A percentile compares a stretch with the other conserved stretches of the same genome.
Conservation (phyloP, 106 monocot species). For the Vanilla planifolia region DNA sequence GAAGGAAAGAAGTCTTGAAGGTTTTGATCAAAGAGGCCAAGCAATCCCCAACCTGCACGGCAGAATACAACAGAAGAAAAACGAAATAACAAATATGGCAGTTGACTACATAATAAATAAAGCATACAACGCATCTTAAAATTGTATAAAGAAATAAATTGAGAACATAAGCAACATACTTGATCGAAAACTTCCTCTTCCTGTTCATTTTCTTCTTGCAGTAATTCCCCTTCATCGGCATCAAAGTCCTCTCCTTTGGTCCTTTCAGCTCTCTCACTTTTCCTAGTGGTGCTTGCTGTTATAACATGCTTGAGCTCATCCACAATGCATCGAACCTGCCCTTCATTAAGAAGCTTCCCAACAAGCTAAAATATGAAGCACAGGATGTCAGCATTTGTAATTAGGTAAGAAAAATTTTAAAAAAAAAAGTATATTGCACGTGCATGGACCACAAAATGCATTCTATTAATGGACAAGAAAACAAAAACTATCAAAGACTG, state of each 20-base stretch:
- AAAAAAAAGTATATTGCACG: no score
- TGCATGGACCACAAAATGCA: no score
- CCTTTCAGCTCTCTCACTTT: conserved; percentile 50
- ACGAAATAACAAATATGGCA: no score
- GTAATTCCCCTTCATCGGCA: conserved; percentile 57
- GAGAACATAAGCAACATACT: neutral
- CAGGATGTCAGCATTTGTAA: neutral
- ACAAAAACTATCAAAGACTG: no score
- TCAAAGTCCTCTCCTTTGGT: conserved; percentile 53
- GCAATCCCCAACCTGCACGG: conserved; percentile 70
- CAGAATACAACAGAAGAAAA: neutral
- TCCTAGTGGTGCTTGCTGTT: conserved; percentile 50
- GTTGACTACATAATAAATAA: no score
- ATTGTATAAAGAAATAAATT: neutral
- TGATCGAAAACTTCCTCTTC: conserved; percentile 33
- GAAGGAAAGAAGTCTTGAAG: conserved; percentile 77
- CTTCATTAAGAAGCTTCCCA: conserved; percentile 47
- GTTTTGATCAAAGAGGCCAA: conserved; percentile 84
- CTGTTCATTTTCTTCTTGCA: conserved; percentile 64
- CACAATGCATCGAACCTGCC: conserved; percentile 50
- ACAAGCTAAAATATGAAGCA: conserved; percentile 27
- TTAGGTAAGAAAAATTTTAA: no score
- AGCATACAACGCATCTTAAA: no score
- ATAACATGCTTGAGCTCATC: conserved; percentile 59
- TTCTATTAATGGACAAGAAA: no score